Evolutionary conservation across 805 yeast species (phyloP), one percentile per base, ranked within the genome.

Genomic region (Candida vaughaniae): DNA sequence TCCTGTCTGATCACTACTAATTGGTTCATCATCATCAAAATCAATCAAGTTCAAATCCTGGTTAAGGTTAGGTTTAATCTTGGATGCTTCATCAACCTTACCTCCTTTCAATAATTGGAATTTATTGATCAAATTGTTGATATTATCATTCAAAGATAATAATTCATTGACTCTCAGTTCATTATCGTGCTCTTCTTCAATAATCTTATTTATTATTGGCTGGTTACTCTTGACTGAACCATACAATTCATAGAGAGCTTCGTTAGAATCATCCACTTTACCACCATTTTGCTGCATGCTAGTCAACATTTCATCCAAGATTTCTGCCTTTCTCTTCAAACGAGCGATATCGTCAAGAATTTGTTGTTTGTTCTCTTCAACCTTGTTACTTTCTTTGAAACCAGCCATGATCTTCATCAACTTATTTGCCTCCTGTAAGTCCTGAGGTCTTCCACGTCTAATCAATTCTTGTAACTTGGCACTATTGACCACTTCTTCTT

Each of bases 391-490:
- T 52, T 85, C 88, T 59, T 85, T 85, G 69, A 88, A 93, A 5
- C 99, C 99, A 4, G 98, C 95, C 96, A 93, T 89, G 49, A 93
- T 80, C 59, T 91, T 89, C 99, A 93, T 93, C 60, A 93, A 74
- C 50, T 85, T 87, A 62, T 93, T 93, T 29, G 99, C 99, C 62
- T 93, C 99, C 51, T 83, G 86, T 55, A 93, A 75, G 64, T 93
- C 99, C 46, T 82, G 85, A 5, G 99, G 98, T 59, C 86, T 84
- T 28, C 98, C 99, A 52, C 97, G 77, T 64, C 98, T 81, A 45
- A 93, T 85, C 45, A 93, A 73, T 61, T 93, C 99, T 64, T 93
- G 99, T 47, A 93, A 75, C 64, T 93, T 93, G 12, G 99, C 98
- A 45, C 86, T 77, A 56, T 90, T 96, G 2, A 95, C 97, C 33